Evolutionary conservation across 768 basidiomycete species (phyloP), one percentile per base, ranked within the genome.

Genomic region (Cyclocybe aegerita): DNA sequence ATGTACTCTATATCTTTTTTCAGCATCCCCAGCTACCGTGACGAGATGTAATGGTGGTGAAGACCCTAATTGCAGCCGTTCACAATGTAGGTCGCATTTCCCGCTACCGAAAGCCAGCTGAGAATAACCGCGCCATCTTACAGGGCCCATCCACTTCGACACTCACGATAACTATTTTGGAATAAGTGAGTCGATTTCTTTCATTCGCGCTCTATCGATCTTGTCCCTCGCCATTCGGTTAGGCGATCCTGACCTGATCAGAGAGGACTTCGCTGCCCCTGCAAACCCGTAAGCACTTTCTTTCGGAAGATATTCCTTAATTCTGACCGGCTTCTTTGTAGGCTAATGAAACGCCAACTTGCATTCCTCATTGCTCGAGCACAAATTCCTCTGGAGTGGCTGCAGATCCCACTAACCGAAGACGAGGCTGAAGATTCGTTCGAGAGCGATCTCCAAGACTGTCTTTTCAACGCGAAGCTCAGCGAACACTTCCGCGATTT

Each of bases 301-400:
- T 17, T 34, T 49, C n/a, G 17, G 11, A 5, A 42, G 7, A 7
- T 16, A 33, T 40, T 35, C 39, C 7, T 37, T 23, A n/a, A 11
- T 29, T n/a, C 8, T 34, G 10, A 30, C 36, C 11, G 40, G 46
- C 43, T 33, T 43, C 23, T 29, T 8, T 35, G 16, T 57, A 92
- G 90, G 15, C 66, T 85, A 40, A 98, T 98, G 97, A 90, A 88
- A 66, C 88, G 90, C 32, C 97, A 99, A 69, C 83, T 99, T 16
- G 93, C 97, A 2, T 91, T 92, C 70, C 77, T 97, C 60, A 84
- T 99, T 43, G 93, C 95, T 8, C 90, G 97, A 39, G 86, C 96
- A 2, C 91, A 94, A 61, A 79, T 95, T 49, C 93, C 93, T 9
- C 67, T 93, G 31, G 89, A 94, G 62, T 97, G 95, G 93, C 70